A percentile compares a stretch with the other conserved stretches of the same genome.
phyloP scores from a whole-genome alignment of 768 basidiomycete species.

The Lentinula raphanica region DNA sequence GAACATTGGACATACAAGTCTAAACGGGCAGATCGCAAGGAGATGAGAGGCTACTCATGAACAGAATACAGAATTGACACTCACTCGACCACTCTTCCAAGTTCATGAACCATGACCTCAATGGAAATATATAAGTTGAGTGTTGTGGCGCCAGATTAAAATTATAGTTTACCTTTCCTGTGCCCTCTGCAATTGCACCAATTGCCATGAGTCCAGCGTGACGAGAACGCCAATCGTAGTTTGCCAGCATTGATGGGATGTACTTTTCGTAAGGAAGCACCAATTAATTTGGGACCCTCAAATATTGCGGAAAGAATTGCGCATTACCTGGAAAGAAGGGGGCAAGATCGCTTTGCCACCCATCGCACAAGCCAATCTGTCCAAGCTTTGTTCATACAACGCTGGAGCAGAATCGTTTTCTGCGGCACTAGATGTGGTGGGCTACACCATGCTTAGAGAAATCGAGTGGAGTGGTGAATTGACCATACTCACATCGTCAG shows the following conservation, averaged over 20 bases:
- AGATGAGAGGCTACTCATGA: neutral
- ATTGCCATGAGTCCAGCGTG: conserved; percentile 88
- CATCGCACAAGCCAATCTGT: conserved; percentile 74
- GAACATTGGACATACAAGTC: conserved; percentile 75
- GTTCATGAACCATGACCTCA: conserved; percentile 77
- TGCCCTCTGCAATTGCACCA: conserved; percentile 81
- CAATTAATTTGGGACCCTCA: neutral
- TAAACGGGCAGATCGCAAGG: conserved; percentile 21
- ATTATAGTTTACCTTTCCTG: conserved; percentile 46
- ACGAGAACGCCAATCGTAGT: conserved; percentile 78
- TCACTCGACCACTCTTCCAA: conserved; percentile 78
- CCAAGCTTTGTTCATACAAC: conserved; percentile 78
- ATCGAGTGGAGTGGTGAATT: neutral
- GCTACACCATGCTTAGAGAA: conserved; percentile 32
- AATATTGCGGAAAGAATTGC: neutral
- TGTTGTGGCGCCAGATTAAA: neutral
- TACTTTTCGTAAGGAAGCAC: conserved; percentile 41
- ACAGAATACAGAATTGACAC: conserved; percentile 18
- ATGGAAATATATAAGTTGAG: neutral
- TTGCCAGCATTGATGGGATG: conserved; percentile 77
- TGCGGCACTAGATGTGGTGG: conserved; percentile 55
- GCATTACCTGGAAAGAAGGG: conserved; percentile 58
- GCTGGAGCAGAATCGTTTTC: conserved; percentile 62
- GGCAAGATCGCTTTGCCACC: conserved; percentile 74
- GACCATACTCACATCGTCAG: conserved; percentile 57